These are phyloP conservation scores for Linderina pennispora DNA, from an alignment of 192 early-diverging fungal genomes.

Conservation along the genomic window DNA sequence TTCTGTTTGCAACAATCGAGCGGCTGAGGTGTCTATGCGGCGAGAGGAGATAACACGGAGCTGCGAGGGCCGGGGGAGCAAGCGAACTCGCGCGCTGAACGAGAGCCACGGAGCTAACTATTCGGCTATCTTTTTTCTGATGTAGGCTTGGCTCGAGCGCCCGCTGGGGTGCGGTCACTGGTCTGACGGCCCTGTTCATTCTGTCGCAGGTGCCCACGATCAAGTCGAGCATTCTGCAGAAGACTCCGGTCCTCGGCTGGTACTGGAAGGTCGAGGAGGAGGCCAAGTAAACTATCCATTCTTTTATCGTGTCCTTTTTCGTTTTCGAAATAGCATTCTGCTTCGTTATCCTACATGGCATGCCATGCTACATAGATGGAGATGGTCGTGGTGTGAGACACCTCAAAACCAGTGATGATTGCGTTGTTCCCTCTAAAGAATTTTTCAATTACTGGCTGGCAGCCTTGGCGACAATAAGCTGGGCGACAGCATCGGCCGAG, in stretches of 20 bases:
- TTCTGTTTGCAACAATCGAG: neutral
- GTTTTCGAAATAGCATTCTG: no score
- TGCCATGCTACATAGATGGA: no score
- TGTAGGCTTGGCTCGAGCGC: constrained; percentile 34
- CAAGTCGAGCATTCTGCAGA: constrained; percentile 35
- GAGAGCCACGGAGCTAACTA: no score
- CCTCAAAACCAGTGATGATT: no score
- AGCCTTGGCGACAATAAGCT: constrained; percentile 16
- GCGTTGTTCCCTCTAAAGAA: neutral
- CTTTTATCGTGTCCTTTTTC: neutral
- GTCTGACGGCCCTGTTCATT: constrained; percentile 29
- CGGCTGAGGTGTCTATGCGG: neutral
- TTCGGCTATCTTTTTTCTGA: no score
- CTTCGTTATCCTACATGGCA: no score
- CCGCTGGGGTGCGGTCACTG: constrained; percentile 41
- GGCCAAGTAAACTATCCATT: constrained; percentile 9
- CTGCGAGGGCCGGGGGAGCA: no score
- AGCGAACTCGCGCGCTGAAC: no score
- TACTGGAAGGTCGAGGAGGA: constrained; percentile 48
- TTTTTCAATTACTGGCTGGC: neutral
- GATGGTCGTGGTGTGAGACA: no score
- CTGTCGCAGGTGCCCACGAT: constrained; percentile 39
- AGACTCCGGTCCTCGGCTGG: constrained; percentile 38
- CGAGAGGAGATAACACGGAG: no score
- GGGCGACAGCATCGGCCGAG: constrained; percentile 37